Percentiles rank a stretch among this genome's conserved stretches.
phyloP scores from a whole-genome alignment of 2,329 filamentous ascomycete genomes.

The Xylariaceae sp. region DNA sequence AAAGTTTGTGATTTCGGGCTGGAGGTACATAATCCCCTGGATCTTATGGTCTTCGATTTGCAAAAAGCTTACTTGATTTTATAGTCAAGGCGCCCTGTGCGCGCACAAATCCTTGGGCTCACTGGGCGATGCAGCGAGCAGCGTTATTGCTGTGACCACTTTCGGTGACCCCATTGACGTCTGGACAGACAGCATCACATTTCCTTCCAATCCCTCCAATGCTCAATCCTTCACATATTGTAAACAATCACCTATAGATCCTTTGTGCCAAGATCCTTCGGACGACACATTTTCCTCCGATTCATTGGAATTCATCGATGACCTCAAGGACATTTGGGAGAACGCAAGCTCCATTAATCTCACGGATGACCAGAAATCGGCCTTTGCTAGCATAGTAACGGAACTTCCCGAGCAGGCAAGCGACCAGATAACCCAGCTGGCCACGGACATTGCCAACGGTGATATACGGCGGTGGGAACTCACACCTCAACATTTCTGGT shows the following conservation, averaged over 20 bases:
- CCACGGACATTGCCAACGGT: conserved; percentile 10
- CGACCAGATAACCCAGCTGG: conserved; percentile 11
- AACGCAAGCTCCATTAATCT: conserved; percentile 13
- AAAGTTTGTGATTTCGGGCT: conserved; percentile 18
- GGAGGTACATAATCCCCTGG: conserved; percentile 16
- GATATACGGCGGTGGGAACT: conserved; percentile 19
- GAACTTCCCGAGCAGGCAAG: conserved; percentile 15
- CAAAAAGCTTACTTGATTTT: background rate
- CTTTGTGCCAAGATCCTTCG: conserved; percentile 12
- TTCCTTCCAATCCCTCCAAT: conserved; percentile 10
- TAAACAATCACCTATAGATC: conserved; percentile 14
- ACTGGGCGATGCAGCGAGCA: conserved; percentile 11
- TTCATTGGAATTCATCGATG: conserved; percentile 10
- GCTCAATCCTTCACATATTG: conserved; percentile 15
- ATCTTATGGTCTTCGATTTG: background rate
- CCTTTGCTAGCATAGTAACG: conserved; percentile 5
- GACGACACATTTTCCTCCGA: conserved; percentile 12
- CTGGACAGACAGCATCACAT: conserved; percentile 15
- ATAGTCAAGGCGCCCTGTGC: conserved; percentile 19
- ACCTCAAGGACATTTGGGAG: conserved; percentile 14
- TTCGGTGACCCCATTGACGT: conserved; percentile 18
- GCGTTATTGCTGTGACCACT: conserved; percentile 16
- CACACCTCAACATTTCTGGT: conserved; percentile 22
- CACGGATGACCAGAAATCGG: conserved; percentile 15
- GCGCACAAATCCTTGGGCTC: conserved; percentile 17